Evolutionary conservation across 73 alveolate species (phyloP).

Genomic region (Symbiodinium pilosum): DNA sequence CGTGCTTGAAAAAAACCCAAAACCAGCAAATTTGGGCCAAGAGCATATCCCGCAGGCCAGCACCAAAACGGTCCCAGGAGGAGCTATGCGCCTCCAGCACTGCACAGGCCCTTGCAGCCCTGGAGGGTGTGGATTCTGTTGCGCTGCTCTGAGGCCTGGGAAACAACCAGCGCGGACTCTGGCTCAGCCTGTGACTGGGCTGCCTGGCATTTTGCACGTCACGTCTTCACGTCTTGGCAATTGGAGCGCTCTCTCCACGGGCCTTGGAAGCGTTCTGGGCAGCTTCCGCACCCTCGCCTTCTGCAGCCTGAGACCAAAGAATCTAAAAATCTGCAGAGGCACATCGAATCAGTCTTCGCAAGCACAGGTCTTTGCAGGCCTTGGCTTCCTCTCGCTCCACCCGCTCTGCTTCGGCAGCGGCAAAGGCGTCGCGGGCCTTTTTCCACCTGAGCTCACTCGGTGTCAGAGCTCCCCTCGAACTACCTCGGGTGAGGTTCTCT

Average conservation of each 20-base stretch:
- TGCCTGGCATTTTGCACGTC: too few relatives aligned
- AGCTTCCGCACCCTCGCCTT: conserved; percentile 1
- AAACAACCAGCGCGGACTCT: neutral
- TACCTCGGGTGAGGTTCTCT: too few relatives aligned
- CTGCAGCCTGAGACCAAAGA: too few relatives aligned
- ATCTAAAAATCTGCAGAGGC: too few relatives aligned
- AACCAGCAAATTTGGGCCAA: neutral
- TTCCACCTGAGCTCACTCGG: conserved; percentile 89
- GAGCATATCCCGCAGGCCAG: conserved; percentile 52
- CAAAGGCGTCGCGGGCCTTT: conserved; percentile 64
- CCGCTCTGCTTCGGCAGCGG: conserved; percentile 18
- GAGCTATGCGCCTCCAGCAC: conserved; percentile 42
- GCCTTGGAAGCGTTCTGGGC: neutral
- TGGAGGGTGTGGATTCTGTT: too few relatives aligned
- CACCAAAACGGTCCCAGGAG: conserved; percentile 82
- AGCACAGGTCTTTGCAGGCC: neutral
- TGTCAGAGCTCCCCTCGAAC: too few relatives aligned
- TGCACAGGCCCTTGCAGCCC: too few relatives aligned
- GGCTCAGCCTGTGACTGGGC: neutral
- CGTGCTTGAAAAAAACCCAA: neutral
- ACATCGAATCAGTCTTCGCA: too few relatives aligned
- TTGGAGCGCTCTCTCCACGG: too few relatives aligned
- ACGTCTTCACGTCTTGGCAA: too few relatives aligned
- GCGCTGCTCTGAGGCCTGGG: neutral
- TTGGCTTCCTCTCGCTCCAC: neutral